These are phyloP conservation scores for Paraconiothyrium brasiliense DNA, from an alignment of 2,329 filamentous ascomycete genomes.

Conservation along the genomic window DNA sequence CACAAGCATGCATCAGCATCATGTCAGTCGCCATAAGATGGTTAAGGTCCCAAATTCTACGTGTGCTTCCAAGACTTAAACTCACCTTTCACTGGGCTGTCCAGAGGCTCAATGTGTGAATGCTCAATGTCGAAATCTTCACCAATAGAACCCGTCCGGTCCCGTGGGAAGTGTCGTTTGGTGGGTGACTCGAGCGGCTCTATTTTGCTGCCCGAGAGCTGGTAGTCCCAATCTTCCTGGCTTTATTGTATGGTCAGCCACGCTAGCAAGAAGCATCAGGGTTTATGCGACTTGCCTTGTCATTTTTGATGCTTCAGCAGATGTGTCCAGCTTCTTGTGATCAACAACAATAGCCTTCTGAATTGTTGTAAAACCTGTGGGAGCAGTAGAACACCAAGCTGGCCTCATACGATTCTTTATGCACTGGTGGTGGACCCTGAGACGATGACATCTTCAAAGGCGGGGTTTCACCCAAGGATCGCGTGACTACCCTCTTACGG, in stretches of 20 bases:
- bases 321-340: background rate
- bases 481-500: background rate
- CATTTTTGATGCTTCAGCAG: background rate
- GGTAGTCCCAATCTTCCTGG: conserved; percentile 18
- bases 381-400: background rate
- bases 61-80: background rate
- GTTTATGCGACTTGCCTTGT: background rate
- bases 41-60: background rate
- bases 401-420: conserved; percentile 7
- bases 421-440: conserved; percentile 7
- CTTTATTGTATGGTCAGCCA: background rate
- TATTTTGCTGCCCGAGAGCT: conserved; percentile 24
- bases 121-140: conserved; percentile 25
- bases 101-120: conserved; percentile 18
- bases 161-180: conserved; percentile 18
- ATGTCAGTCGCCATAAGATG: background rate
- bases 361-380: background rate
- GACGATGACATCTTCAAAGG: conserved; percentile 13
- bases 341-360: background rate
- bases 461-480: conserved; percentile 6
- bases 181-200: conserved; percentile 23
- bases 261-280: background rate
- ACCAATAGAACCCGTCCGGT: conserved; percentile 18
- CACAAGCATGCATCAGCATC: background rate
- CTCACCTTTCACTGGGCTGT: conserved; percentile 22